Evolutionary conservation across 2,329 filamentous ascomycete genomes (phyloP), one percentile per base, ranked within the genome.

Genomic region (Botryotinia calthae): DNA sequence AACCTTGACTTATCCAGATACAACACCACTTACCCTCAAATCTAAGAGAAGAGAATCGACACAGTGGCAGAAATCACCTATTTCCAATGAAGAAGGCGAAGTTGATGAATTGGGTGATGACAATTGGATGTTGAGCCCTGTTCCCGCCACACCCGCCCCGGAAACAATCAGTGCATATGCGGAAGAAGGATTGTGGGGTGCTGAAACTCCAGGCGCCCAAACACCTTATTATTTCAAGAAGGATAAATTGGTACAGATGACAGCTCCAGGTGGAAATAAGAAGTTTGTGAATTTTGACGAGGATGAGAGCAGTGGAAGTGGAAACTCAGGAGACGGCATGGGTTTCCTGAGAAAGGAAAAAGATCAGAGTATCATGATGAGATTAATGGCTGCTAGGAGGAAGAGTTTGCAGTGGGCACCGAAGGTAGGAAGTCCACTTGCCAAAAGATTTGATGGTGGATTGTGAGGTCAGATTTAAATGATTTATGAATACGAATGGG

Each of bases 321-420:
- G 70, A 34, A 66, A 37, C 42, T 58, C 22, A 16, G 48, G 48
- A 28, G 51, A 67, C 48, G 62, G 37, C 25, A 59, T 58, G 28
- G 70, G 84, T 0, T 80, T 87, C 7, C 79, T 89, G 72, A 82
- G 81, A 72, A 82, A 81, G 67, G 84, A 87, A 68, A 87, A 87
- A 81, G 86, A 90, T 77, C 79, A 84, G 77, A 84, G 83, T 72
- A 77, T 81, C 31, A 81, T 81, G 80, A 77, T 78, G 77, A 76
- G 80, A 65, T 83, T 95, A 74, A 89, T 93, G 85, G 89, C 90
- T 18, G 92, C 91, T 0, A 86, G 92, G 74, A 86, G 93, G 74
- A 94, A 93, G 87, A 95, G 91, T 79, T 81, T 94, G 81, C 91
- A 93, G 79, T 94, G 90, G 83, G 91, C 91, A 46, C 93, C 92